phyloP scores from a whole-genome alignment of 495 filamentous ascomycete species.

The Penicillium egyptiacum region DNA sequence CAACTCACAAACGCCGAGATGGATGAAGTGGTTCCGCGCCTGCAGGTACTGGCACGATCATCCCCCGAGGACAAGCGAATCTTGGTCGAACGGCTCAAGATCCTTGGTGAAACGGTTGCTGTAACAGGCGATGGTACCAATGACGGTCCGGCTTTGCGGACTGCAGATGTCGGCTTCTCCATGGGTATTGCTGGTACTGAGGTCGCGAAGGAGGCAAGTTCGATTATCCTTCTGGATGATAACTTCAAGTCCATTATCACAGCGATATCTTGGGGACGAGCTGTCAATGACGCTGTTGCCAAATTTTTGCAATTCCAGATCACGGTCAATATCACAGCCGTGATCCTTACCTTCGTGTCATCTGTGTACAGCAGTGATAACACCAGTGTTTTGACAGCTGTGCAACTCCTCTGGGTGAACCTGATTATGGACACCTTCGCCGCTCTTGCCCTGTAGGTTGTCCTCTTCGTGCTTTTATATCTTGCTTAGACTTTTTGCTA shows the following conservation, averaged over 20 bases:
- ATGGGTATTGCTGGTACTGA: conserved; percentile 92
- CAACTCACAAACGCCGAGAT: conserved; percentile 70
- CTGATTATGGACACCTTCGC: conserved; percentile 94
- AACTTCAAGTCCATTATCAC: conserved; percentile 89
- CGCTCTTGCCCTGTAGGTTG: conserved; percentile 64
- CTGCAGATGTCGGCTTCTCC: conserved; percentile 86
- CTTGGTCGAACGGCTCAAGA: conserved; percentile 70
- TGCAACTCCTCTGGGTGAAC: conserved; percentile 90
- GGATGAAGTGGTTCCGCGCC: conserved; percentile 67
- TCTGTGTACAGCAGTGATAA: conserved; percentile 68
- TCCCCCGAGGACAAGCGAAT: conserved; percentile 88
- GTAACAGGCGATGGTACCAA: conserved; percentile 91
- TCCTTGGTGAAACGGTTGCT: conserved; percentile 76
- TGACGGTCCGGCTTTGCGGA: conserved; percentile 81
- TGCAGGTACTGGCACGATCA: conserved; percentile 83
- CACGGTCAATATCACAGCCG: conserved; percentile 88
- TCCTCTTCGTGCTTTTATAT: background rate
- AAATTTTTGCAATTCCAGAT: conserved; percentile 92
- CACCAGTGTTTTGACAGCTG: conserved; percentile 74
- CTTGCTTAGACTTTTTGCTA: conserved; percentile 5
- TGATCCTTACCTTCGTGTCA: conserved; percentile 78
- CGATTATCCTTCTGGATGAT: conserved; percentile 89
- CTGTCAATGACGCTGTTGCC: conserved; percentile 87
- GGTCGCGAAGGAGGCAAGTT: conserved; percentile 91
- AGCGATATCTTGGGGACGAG: conserved; percentile 85